Evolutionary conservation across 441 rosid species (phyloP).

Genomic region (Cnidoscolus chayamansa): DNA sequence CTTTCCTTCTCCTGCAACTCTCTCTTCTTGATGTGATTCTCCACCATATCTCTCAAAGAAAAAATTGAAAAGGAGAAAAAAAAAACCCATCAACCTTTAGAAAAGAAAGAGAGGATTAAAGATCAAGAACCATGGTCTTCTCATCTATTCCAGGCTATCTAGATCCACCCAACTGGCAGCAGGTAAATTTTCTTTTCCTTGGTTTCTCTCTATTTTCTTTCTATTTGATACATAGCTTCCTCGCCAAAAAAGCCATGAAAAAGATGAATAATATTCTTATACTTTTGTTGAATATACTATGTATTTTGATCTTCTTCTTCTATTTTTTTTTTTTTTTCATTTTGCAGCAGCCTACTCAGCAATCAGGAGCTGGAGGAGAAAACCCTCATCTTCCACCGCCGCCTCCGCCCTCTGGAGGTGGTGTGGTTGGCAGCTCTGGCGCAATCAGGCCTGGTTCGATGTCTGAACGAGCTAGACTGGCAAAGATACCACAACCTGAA

Average conservation of each 20-base stretch:
- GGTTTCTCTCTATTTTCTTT: constrained; percentile 9
- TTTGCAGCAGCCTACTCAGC: constrained; percentile 46
- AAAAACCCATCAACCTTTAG: constrained; percentile 46
- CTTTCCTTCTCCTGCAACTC: constrained; percentile 47
- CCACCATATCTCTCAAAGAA: constrained; percentile 35
- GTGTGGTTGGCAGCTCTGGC: constrained; percentile 31
- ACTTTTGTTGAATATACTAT: constrained; percentile 29
- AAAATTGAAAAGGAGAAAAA: constrained; percentile 4
- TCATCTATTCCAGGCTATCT: constrained; percentile 82
- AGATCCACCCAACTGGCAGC: constrained; percentile 93
- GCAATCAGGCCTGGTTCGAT: constrained; percentile 71
- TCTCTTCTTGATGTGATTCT: constrained; percentile 60
- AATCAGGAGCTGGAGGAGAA: constrained; percentile 24
- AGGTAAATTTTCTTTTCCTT: constrained; percentile 32
- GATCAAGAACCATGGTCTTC: constrained; percentile 68
- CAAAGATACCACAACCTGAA: constrained; percentile 75
- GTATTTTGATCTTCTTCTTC: constrained; percentile 21
- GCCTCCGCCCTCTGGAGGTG: constrained; percentile 40
- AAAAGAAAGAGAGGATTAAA: constrained; percentile 46
- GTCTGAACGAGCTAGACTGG: constrained; percentile 79
- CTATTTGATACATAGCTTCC: constrained; percentile 25
- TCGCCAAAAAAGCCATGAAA: constrained; percentile 29
- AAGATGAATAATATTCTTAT: constrained; percentile 36
- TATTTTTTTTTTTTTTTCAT: not conserved
- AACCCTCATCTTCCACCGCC: constrained; percentile 34